Evolutionary conservation across 1,139 yeast genomes (phyloP).

Genomic region (Nakaseomyces sp.): DNA sequence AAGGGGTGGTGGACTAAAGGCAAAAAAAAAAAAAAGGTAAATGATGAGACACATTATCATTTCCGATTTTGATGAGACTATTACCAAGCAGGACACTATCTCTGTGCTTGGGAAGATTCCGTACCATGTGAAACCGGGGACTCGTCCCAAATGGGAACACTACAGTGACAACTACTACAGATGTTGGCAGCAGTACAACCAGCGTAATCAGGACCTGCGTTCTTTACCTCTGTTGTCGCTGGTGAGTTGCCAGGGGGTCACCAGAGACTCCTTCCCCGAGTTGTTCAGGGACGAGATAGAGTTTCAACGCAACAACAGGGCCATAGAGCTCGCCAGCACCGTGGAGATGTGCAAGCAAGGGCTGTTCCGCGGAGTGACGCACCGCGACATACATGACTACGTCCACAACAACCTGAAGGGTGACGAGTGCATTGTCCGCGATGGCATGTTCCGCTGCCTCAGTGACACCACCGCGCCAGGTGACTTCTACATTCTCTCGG

Average conservation of each 20-base stretch:
- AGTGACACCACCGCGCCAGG: not conserved
- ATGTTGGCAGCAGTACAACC: constrained; percentile 10
- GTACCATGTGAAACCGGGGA: constrained; percentile 14
- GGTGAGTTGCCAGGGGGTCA: not conserved
- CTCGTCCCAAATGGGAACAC: constrained; percentile 23
- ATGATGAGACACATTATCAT: constrained; percentile 17
- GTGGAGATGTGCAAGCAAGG: constrained; percentile 16
- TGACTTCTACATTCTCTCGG: constrained; percentile 21
- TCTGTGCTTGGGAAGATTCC: constrained; percentile 20
- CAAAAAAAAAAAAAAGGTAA: no score
- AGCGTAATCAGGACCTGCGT: constrained; percentile 1
- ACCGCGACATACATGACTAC: constrained; percentile 13
- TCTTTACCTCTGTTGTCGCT: not conserved
- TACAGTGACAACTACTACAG: constrained; percentile 20
- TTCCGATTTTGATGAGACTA: constrained; percentile 30
- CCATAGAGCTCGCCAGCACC: constrained; percentile 23
- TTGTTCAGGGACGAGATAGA: constrained; percentile 13
- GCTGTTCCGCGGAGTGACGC: constrained; percentile 18
- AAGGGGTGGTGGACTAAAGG: no score
- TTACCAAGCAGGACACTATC: constrained; percentile 27
- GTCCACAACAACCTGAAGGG: constrained; percentile 1
- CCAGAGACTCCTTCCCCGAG: not conserved
- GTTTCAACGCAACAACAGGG: constrained; percentile 15
- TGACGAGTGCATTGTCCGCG: not conserved
- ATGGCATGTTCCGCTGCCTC: not conserved